Conservation (phyloP, 2,329 filamentous ascomycete genomes). For the Phyllosticta capitalensis region DNA sequence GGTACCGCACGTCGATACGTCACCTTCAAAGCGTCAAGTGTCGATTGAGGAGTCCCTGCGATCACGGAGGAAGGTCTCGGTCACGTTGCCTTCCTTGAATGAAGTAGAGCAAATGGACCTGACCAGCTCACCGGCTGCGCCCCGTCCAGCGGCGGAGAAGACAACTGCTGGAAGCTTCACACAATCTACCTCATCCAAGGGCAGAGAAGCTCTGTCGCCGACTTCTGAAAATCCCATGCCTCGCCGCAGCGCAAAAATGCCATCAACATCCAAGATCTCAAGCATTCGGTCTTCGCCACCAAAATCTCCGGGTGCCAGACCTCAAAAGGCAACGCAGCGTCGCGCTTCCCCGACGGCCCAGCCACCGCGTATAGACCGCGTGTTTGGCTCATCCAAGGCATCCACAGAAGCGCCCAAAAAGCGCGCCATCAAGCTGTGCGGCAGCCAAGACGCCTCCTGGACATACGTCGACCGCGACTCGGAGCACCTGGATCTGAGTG, state of each 20-base stretch:
- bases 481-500: conserved; percentile 17
- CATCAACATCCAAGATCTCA: not conserved
- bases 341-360: not conserved
- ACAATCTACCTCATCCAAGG: not conserved
- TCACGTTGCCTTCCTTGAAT: not conserved
- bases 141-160: not conserved
- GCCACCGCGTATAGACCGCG: conserved; percentile 21
- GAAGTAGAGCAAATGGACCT: conserved; percentile 11
- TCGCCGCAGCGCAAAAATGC: not conserved
- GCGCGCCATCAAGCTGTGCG: conserved; percentile 15
- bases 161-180: not conserved
- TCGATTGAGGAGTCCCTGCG: conserved; percentile 3
- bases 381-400: conserved; percentile 14
- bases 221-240: not conserved
- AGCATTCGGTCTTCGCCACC: not conserved
- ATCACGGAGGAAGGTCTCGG: not conserved
- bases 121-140: not conserved
- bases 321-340: not conserved
- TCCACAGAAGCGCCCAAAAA: not conserved
- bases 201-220: not conserved
- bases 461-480: conserved; percentile 20
- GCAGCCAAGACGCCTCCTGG: conserved; percentile 26
- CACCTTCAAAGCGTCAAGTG: conserved; percentile 1
- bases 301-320: not conserved
- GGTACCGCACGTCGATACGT: not conserved